Conservation (phyloP, 257 asterid species). For the Gentiana dahurica region DNA sequence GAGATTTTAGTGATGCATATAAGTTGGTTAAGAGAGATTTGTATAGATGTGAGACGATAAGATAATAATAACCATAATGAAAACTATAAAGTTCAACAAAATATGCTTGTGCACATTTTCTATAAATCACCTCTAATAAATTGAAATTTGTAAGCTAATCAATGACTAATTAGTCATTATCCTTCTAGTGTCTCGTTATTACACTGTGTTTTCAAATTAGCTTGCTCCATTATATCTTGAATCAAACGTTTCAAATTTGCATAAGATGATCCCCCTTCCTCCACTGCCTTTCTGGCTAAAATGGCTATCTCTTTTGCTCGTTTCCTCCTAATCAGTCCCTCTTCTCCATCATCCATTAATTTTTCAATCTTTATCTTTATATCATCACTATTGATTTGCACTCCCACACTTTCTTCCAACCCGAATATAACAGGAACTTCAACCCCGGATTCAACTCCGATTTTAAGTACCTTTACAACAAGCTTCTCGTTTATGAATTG, state of each 20-base stretch:
- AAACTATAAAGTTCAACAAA: no score
- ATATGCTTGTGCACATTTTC: no score
- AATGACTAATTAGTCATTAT: no score
- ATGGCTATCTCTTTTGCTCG: constrained; percentile 19
- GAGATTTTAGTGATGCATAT: no score
- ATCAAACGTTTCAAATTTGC: constrained; percentile 18
- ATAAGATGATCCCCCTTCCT: constrained; percentile 31
- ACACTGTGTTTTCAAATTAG: constrained; percentile 1
- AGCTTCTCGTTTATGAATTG: constrained; percentile 58
- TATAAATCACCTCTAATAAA: no score
- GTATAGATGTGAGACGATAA: no score
- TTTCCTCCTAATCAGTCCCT: constrained; percentile 25
- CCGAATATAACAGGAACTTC: constrained; percentile 28
- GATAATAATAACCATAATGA: no score
- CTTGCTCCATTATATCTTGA: constrained; percentile 22
- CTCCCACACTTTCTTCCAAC: constrained; percentile 26
- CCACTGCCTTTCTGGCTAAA: constrained; percentile 24
- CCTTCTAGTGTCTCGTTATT: background rate
- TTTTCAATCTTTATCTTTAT: constrained; percentile 10
- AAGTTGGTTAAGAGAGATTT: no score
- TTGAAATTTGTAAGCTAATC: no score
- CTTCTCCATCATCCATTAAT: constrained; percentile 31
- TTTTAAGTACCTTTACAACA: constrained; percentile 24
- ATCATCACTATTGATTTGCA: constrained; percentile 17
- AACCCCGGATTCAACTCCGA: constrained; percentile 37